Evolutionary conservation across 306 rosid genomes (phyloP).

Genomic region (Urtica urens): DNA sequence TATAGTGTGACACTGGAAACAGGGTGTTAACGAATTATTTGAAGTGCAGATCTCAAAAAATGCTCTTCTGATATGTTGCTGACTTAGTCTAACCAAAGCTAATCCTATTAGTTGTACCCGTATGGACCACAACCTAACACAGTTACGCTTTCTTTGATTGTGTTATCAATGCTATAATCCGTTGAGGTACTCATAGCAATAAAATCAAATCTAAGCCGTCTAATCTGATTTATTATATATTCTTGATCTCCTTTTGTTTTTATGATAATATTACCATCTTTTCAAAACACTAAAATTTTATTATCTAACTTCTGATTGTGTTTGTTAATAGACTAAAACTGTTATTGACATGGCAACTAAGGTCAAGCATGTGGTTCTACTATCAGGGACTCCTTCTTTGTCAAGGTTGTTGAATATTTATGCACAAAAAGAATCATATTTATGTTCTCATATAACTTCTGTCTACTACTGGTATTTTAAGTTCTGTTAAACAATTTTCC

Average conservation of each 20-base stretch:
- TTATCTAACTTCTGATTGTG: conserved; percentile 9
- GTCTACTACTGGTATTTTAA: not conserved
- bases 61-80: not conserved
- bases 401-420: conserved; percentile 63
- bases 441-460: not conserved
- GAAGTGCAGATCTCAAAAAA: too few species aligned
- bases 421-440: conserved; percentile 16
- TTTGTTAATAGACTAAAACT: conserved; percentile 51
- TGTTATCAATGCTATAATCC: too few species aligned
- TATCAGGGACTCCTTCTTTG: conserved; percentile 93
- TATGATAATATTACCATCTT: too few species aligned
- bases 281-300: too few species aligned
- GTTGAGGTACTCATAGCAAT: too few species aligned
- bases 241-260: too few species aligned
- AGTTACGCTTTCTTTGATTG: too few species aligned
- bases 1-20: too few species aligned
- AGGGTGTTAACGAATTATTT: too few species aligned
- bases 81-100: not conserved
- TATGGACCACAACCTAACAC: not conserved
- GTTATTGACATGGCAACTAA: conserved; percentile 76
- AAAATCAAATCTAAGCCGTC: too few species aligned
- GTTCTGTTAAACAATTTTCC: conserved; percentile 10
- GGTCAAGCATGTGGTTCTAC: conserved; percentile 63
- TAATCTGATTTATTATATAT: too few species aligned
- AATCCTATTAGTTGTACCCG: not conserved